Conservation (phyloP, 768 basidiomycete genomes). For the Russula vinacea region DNA sequence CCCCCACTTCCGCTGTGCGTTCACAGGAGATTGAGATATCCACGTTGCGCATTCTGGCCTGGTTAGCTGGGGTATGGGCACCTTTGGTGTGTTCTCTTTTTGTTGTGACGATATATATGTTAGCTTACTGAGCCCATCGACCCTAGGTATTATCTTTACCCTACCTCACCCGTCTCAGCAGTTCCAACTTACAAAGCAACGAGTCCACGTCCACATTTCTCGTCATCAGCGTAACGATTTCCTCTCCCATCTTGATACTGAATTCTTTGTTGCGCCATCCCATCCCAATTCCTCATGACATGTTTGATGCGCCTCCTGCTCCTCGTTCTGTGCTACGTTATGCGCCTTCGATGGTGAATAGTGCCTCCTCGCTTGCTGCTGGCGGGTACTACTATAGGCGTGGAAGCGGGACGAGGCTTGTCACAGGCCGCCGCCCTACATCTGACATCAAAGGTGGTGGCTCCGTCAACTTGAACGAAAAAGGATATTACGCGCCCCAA, state of each 20-base stretch:
- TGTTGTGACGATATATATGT: background rate
- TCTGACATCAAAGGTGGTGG: slow-evolving; percentile 57
- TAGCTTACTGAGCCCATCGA: background rate
- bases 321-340: slow-evolving; percentile 45
- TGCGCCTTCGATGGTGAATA: slow-evolving; percentile 45
- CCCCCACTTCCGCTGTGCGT: slow-evolving; percentile 48
- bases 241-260: slow-evolving; percentile 62
- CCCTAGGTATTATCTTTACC: slow-evolving; percentile 59
- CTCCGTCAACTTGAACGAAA: slow-evolving; percentile 65
- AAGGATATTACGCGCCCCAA: no score
- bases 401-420: slow-evolving; percentile 59
- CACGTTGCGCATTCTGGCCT: slow-evolving; percentile 51
- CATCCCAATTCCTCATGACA: slow-evolving; percentile 61
- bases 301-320: slow-evolving; percentile 53
- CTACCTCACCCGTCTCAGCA: slow-evolving; percentile 48
- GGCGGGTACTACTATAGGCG: slow-evolving; percentile 54
- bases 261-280: slow-evolving; percentile 60
- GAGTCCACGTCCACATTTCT: slow-evolving; percentile 49
- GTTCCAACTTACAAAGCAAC: slow-evolving; percentile 42
- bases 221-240: slow-evolving; percentile 60
- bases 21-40: slow-evolving; percentile 56
- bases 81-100: slow-evolving; percentile 53
- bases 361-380: slow-evolving; percentile 44
- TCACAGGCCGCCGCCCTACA: slow-evolving; percentile 49
- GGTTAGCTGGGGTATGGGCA: slow-evolving; percentile 66